phyloP scores from a whole-genome alignment of 805 yeast genomes.

The Teunomyces lycoperdinae region DNA sequence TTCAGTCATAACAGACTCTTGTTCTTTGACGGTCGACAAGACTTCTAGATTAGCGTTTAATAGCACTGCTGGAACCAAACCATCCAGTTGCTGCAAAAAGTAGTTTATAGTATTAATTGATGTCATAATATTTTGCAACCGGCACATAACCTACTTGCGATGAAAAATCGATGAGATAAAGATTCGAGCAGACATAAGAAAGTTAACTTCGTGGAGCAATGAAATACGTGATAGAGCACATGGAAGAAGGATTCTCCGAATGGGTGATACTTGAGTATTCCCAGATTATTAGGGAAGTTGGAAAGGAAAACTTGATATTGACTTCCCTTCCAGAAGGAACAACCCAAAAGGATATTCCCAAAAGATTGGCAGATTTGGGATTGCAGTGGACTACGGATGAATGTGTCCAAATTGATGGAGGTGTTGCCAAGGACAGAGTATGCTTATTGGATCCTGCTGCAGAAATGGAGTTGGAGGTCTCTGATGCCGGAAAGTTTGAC shows the following conservation, averaged over 20 bases:
- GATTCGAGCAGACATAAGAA: neutral
- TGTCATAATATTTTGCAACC: neutral
- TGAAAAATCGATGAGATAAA: conserved; percentile 1
- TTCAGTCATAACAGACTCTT: conserved; percentile 31
- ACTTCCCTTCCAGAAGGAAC: conserved; percentile 72
- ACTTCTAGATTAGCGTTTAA: conserved; percentile 54
- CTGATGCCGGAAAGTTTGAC: conserved; percentile 64
- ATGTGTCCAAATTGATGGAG: conserved; percentile 51
- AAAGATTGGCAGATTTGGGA: conserved; percentile 54
- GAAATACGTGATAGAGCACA: conserved; percentile 95
- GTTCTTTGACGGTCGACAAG: conserved; percentile 39
- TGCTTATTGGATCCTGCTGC: conserved; percentile 93
- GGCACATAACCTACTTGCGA: neutral
- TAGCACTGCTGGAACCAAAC: conserved; percentile 22
- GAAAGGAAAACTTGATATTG: conserved; percentile 67
- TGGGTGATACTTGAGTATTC: conserved; percentile 91
- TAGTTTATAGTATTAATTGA: conserved; percentile 1
- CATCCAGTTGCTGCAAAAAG: conserved; percentile 23
- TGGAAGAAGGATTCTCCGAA: conserved; percentile 95
- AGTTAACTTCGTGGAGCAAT: conserved; percentile 27
- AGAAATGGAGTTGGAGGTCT: conserved; percentile 64
- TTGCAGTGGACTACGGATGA: conserved; percentile 82
- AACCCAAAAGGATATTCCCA: conserved; percentile 62
- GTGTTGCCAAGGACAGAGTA: conserved; percentile 47
- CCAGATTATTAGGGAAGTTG: conserved; percentile 81